A percentile compares a stretch with the other conserved stretches of the same genome.
Conservation (phyloP, 495 filamentous ascomycete species). For the Penicillium daleae region DNA sequence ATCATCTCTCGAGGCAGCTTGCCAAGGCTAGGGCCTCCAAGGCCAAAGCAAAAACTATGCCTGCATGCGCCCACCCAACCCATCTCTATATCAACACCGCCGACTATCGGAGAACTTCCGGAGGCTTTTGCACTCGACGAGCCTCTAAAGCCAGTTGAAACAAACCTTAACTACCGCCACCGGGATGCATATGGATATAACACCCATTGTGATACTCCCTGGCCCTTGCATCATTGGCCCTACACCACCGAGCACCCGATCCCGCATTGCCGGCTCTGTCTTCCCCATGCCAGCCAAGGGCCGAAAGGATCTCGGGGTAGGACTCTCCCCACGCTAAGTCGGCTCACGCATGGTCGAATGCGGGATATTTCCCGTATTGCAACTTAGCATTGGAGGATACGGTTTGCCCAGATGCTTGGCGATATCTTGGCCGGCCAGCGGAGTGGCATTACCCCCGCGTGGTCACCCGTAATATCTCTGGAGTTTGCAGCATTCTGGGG, state of each 20-base stretch:
- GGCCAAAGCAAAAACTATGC: neutral
- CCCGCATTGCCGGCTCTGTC: conserved; percentile 7
- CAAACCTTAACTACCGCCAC: neutral
- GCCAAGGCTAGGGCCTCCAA: neutral
- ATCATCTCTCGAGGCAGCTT: neutral
- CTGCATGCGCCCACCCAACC: neutral
- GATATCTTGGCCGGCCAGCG: conserved; percentile 21
- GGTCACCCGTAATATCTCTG: conserved; percentile 11
- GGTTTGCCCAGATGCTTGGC: conserved; percentile 25
- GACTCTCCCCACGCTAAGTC: conserved; percentile 23
- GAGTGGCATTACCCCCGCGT: conserved; percentile 18
- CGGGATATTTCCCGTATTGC: conserved; percentile 17
- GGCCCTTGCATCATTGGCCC: conserved; percentile 16
- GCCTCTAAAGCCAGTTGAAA: neutral
- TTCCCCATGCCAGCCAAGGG: conserved; percentile 19
- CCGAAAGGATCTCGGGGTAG: conserved; percentile 22
- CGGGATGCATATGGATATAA: neutral
- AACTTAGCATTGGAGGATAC: conserved; percentile 20
- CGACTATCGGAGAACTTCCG: neutral
- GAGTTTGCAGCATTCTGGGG: conserved; percentile 7
- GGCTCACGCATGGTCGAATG: conserved; percentile 10
- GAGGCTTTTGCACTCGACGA: neutral
- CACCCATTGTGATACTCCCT: neutral
- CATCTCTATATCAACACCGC: neutral
- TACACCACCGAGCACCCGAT: conserved; percentile 19